Evolutionary conservation across 2,329 filamentous ascomycete genomes (phyloP), one percentile per base, ranked within the genome.

Genomic region (Colletotrichum sp.): DNA sequence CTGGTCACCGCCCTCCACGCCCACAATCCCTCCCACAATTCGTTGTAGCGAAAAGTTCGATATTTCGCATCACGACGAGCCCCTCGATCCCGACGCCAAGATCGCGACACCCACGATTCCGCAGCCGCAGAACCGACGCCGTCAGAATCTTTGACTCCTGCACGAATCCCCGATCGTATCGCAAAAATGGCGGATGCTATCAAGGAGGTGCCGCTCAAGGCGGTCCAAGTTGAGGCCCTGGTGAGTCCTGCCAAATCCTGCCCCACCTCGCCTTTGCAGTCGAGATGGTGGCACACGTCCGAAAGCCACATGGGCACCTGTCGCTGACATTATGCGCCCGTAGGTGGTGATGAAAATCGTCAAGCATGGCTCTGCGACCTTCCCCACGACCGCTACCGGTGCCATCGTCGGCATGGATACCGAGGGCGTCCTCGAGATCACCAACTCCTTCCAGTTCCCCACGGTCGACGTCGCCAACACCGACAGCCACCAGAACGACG

Each of bases 271-370:
- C 78, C 78, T 78, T 79, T 80, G 75, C 52, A 18, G 30, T 61
- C 30, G 26, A 55, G 65, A 58, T 69, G 70, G 65, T 32, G 32
- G 26, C 67, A 70, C 62, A 38, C 30, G 30, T 38, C 5, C 38
- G 43, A 21, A 62, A 30, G 26, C 32, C 32, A 34, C 56, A 13
- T 59, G 58, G n/a, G n/a, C 56, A 32, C 38, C 7, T 30, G 14
- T 52, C 48, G 77, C 73, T 81, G 76, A 79, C 76, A 48, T 61
- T 56, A 74, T 75, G 78, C 73, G 72, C 71, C 76, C 64, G 43
- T 80, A 97, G 95, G 95, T 97, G 82, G 95, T 98, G 80, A 96
- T 98, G 94, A 98, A 98, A 90, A 96, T 98, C 85, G 96, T 97
- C 86, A 98, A 97, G 88, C 96, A 98, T 89, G 95, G 95, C 88